phyloP scores from a whole-genome alignment of 2,329 filamentous ascomycete species.

The Trichoderma sp. region DNA sequence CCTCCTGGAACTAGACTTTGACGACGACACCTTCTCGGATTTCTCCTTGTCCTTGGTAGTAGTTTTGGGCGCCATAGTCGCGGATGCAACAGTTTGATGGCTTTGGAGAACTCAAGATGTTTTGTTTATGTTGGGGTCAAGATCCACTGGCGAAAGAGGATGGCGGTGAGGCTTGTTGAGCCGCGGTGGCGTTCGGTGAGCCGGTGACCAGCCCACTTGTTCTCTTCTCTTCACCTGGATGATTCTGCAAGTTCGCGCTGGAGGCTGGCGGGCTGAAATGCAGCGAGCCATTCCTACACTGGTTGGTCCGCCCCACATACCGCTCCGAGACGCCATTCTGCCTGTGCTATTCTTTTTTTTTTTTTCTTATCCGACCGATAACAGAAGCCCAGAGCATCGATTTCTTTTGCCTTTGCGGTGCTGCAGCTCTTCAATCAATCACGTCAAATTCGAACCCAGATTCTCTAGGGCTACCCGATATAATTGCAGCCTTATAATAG shows the following conservation, averaged over 20 bases:
- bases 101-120: slow-evolving; percentile 21
- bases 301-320: background rate
- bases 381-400: background rate
- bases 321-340: background rate
- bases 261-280: background rate
- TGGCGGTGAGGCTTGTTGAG: slow-evolving; percentile 20
- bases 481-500: background rate
- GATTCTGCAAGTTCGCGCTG: slow-evolving; percentile 29
- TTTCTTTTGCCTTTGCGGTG: background rate
- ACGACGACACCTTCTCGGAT: background rate
- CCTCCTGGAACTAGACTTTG: slow-evolving; percentile 22
- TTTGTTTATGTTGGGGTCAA: slow-evolving; percentile 25
- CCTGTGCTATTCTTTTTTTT: background rate
- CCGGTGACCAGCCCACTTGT: slow-evolving; percentile 20
- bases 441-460: background rate
- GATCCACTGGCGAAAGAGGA: slow-evolving; percentile 12
- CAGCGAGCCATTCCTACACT: background rate
- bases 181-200: slow-evolving; percentile 23
- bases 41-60: slow-evolving; percentile 9
- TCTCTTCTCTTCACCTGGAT: slow-evolving; percentile 31
- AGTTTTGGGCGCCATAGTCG: slow-evolving; percentile 42
- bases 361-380: background rate
- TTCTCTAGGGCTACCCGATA: background rate
- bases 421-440: background rate
- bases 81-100: slow-evolving; percentile 14